Evolutionary conservation across 2,329 filamentous ascomycete species (phyloP).

Genomic region (Chaetoscypha palmicola): DNA sequence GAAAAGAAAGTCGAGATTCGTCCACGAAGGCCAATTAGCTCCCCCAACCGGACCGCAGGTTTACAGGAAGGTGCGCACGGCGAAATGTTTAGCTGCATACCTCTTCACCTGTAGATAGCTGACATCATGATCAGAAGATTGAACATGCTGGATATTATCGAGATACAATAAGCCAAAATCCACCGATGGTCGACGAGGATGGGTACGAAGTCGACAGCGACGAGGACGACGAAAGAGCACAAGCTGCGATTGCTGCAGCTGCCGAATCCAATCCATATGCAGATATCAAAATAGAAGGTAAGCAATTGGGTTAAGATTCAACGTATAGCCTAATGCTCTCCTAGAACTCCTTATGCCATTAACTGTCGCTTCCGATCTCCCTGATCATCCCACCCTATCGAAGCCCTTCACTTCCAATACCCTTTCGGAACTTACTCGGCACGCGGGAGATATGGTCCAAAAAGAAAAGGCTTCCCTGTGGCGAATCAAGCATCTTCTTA

Average conservation of each 20-base stretch:
- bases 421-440: slow-evolving; percentile 61
- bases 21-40: slow-evolving; percentile 62
- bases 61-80: slow-evolving; percentile 59
- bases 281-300: slow-evolving; percentile 64
- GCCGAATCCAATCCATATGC: slow-evolving; percentile 69
- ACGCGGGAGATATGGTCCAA: slow-evolving; percentile 64
- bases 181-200: slow-evolving; percentile 66
- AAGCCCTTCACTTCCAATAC: slow-evolving; percentile 68
- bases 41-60: slow-evolving; percentile 57
- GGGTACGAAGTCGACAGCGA: slow-evolving; percentile 70
- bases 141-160: slow-evolving; percentile 68
- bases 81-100: too few species aligned
- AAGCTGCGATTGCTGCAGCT: slow-evolving; percentile 54
- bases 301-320: slow-evolving; percentile 27
- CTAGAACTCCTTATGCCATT: slow-evolving; percentile 68
- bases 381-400: slow-evolving; percentile 67
- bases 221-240: slow-evolving; percentile 57
- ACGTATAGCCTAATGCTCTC: slow-evolving; percentile 26
- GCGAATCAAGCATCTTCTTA: slow-evolving; percentile 67
- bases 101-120: too few species aligned
- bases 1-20: slow-evolving; percentile 66
- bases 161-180: slow-evolving; percentile 68
- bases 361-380: slow-evolving; percentile 66
- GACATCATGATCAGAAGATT: slow-evolving; percentile 46
- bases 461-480: slow-evolving; percentile 68